These are phyloP conservation scores for Boletellus emodensis DNA, from an alignment of 768 basidiomycete genomes.

Conservation along the genomic window DNA sequence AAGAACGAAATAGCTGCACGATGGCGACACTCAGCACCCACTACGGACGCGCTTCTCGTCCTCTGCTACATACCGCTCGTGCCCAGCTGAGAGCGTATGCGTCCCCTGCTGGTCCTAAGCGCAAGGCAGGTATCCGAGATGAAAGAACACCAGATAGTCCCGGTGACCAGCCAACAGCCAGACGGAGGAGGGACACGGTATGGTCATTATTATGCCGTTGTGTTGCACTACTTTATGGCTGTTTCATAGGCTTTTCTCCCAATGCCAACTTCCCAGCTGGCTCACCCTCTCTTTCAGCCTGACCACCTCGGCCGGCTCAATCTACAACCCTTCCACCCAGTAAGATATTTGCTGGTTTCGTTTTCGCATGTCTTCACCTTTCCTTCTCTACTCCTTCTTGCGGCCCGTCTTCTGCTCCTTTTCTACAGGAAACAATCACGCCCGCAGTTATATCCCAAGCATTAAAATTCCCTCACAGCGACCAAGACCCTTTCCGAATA, in stretches of 20 bases:
- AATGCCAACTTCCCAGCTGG: constrained; percentile 37
- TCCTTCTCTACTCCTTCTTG: too few species aligned
- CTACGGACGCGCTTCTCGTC: constrained; percentile 10
- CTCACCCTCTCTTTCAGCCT: constrained; percentile 39
- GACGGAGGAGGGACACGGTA: constrained; percentile 26
- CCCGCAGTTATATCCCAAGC: constrained; percentile 41
- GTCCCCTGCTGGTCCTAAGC: constrained; percentile 19
- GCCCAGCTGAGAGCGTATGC: constrained; percentile 14
- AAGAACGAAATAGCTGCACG: neutral
- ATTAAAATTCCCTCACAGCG: constrained; percentile 41
- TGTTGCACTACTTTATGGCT: neutral
- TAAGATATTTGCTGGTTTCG: constrained; percentile 21
- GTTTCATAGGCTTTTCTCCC: constrained; percentile 40
- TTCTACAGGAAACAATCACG: constrained; percentile 30
- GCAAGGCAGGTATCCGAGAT: constrained; percentile 14
- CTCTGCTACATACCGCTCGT: neutral
- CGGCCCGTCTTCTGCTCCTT: neutral
- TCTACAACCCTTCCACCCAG: constrained; percentile 43
- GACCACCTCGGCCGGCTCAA: constrained; percentile 33
- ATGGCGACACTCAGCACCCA: constrained; percentile 16
- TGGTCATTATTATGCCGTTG: neutral
- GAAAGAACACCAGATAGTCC: constrained; percentile 11
- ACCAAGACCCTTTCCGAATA: constrained; percentile 49
- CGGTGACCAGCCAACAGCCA: constrained; percentile 19
- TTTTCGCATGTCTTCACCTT: neutral